These are phyloP conservation scores for Eimeria sp. DNA, from an alignment of 169 alveolate genomes.

Conservation along the genomic window DNA sequence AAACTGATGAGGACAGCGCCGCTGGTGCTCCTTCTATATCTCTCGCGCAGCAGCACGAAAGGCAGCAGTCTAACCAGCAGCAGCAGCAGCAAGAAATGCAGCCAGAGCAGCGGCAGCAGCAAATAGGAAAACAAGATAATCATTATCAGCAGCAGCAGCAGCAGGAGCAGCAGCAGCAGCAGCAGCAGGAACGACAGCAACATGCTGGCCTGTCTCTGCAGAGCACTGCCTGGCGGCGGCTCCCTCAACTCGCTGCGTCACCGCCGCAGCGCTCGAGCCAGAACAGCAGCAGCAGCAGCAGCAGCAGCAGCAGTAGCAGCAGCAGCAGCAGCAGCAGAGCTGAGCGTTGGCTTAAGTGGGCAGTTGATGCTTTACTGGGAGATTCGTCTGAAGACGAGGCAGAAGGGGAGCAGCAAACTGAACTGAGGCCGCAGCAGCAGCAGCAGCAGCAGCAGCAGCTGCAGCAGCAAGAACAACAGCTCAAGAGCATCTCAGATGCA, in stretches of 20 bases:
- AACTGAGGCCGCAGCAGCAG: constrained; percentile 7
- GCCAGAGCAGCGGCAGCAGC: not conserved
- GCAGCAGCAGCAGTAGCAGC: constrained; percentile 30
- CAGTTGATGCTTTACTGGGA: constrained; percentile 15
- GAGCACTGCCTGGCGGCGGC: constrained; percentile 14
- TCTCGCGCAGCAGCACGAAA: not conserved
- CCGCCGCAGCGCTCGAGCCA: not conserved
- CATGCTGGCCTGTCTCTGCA: not conserved
- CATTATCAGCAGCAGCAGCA: not conserved
- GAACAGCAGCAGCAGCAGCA: too few species aligned
- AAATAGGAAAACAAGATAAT: not conserved
- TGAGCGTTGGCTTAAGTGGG: constrained; percentile 32
- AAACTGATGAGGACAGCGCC: not conserved
- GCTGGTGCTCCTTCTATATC: not conserved
- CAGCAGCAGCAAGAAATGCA: not conserved
- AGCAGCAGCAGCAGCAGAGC: constrained; percentile 38
- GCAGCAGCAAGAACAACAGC: not conserved
- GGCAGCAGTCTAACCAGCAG: not conserved
- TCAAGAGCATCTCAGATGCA: not conserved
- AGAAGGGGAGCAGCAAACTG: not conserved
- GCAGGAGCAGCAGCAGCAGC: not conserved
- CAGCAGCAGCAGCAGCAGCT: not conserved
- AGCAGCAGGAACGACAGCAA: constrained; percentile 1
- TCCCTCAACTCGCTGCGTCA: not conserved
- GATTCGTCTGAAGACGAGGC: constrained; percentile 11